phyloP scores from a whole-genome alignment of 306 rosid species.

The Ormosia emarginata region DNA sequence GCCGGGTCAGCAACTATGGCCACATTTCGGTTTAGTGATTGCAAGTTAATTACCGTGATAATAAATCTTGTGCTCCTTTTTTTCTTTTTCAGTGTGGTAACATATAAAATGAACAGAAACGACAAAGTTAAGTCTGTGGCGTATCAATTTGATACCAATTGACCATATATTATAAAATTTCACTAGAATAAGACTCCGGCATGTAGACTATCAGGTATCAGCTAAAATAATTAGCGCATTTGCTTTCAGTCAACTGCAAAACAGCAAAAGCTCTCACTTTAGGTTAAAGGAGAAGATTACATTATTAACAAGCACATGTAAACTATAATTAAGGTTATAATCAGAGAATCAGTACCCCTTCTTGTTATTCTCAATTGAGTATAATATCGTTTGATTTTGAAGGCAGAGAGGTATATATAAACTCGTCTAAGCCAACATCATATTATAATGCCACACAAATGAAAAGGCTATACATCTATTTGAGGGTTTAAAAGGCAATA shows the following conservation, averaged over 20 bases:
- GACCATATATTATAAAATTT: not conserved
- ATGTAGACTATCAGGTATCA: not conserved
- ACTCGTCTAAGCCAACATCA: not conserved
- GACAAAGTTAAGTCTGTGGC: not conserved
- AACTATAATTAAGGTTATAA: conserved; percentile 4
- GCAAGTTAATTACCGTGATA: not conserved
- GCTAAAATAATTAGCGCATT: conserved; percentile 2
- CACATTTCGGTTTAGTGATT: conserved; percentile 17
- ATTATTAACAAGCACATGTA: not conserved
- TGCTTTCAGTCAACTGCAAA: conserved; percentile 28
- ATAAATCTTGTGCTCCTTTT: not conserved
- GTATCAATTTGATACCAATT: not conserved
- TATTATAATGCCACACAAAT: conserved; percentile 17
- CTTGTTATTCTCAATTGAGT: not conserved
- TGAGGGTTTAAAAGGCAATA: conserved; percentile 7
- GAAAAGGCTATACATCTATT: conserved; percentile 15
- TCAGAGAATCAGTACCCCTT: not conserved
- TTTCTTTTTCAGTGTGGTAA: not conserved
- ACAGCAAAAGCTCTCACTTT: conserved; percentile 20
- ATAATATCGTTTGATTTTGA: not conserved
- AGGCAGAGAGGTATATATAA: not conserved
- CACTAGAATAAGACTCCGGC: not conserved
- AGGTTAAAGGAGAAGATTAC: conserved; percentile 21
- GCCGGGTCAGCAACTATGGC: not conserved
- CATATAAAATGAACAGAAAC: not conserved